Percentiles rank a stretch among this genome's conserved stretches.
These are phyloP conservation scores for Euphorbia lathyris DNA, from an alignment of 345 rosid genomes.

Conservation along the genomic window DNA sequence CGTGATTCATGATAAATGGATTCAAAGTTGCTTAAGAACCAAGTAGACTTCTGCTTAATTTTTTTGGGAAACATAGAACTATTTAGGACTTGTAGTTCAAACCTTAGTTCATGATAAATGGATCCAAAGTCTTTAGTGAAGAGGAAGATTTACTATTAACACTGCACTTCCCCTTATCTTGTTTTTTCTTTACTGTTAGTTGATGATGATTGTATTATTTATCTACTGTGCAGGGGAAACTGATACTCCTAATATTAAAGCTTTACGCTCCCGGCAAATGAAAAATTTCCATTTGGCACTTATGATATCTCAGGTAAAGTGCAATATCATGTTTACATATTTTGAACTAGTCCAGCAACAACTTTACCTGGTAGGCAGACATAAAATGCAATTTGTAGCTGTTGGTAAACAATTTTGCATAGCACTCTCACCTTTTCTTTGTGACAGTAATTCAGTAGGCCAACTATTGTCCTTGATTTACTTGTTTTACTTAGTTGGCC, in stretches of 20 bases:
- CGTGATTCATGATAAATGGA: neutral
- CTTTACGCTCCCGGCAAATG: constrained; percentile 80
- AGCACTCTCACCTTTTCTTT: neutral
- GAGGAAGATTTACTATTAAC: no score
- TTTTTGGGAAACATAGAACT: no score
- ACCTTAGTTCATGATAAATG: no score
- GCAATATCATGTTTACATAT: neutral
- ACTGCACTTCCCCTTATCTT: no score
- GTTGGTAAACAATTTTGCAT: neutral
- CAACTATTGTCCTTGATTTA: neutral
- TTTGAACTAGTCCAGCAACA: neutral
- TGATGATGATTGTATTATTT: neutral
- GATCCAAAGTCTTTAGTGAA: no score
- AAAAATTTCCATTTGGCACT: constrained; percentile 87
- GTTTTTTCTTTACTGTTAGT: neutral
- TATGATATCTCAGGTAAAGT: constrained; percentile 80
- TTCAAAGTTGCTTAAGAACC: no score
- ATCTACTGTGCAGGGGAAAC: constrained; percentile 65
- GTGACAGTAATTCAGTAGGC: neutral
- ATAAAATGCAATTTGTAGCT: neutral
- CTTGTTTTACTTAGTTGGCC: neutral
- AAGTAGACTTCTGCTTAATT: no score
- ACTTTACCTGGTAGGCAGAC: neutral
- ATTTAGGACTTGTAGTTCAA: no score
- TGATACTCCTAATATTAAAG: constrained; percentile 49